phyloP scores from a whole-genome alignment of 2,329 filamentous ascomycete genomes.

The Diaporthe humulicola region DNA sequence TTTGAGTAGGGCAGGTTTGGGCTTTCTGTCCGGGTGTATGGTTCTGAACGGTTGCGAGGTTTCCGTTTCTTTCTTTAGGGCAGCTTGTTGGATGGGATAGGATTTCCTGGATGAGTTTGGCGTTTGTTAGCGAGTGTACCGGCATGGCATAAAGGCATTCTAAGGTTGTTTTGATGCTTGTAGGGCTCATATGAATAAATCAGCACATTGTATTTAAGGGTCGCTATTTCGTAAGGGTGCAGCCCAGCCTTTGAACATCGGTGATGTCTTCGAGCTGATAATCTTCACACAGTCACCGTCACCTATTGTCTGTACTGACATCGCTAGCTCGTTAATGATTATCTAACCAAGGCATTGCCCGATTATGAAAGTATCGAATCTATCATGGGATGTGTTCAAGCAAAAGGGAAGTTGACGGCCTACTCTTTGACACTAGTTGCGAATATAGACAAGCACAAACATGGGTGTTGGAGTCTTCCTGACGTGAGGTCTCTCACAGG shows the following conservation, averaged over 20 bases:
- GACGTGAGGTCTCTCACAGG: background rate
- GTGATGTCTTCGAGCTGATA: background rate
- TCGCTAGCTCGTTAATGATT: background rate
- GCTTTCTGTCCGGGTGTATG: background rate
- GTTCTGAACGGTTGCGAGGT: background rate
- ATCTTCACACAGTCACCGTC: background rate
- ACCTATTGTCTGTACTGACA: background rate
- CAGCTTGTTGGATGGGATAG: background rate
- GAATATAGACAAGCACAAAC: too few species aligned
- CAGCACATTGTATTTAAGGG: background rate
- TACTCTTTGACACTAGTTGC: too few species aligned
- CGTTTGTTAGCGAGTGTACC: slow-evolving; percentile 8
- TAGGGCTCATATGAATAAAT: background rate
- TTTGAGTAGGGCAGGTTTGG: slow-evolving; percentile 58
- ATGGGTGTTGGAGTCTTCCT: background rate
- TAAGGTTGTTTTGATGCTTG: slow-evolving; percentile 4
- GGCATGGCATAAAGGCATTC: slow-evolving; percentile 18
- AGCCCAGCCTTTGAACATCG: background rate
- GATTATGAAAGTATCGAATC: background rate
- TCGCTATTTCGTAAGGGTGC: background rate
- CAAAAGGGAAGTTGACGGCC: background rate
- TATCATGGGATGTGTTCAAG: background rate
- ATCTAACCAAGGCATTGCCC: background rate
- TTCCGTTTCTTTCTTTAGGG: background rate
- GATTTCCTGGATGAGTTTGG: background rate